Conservation (phyloP, 2,329 filamentous ascomycete species). For the Aspergillus floridensis region DNA sequence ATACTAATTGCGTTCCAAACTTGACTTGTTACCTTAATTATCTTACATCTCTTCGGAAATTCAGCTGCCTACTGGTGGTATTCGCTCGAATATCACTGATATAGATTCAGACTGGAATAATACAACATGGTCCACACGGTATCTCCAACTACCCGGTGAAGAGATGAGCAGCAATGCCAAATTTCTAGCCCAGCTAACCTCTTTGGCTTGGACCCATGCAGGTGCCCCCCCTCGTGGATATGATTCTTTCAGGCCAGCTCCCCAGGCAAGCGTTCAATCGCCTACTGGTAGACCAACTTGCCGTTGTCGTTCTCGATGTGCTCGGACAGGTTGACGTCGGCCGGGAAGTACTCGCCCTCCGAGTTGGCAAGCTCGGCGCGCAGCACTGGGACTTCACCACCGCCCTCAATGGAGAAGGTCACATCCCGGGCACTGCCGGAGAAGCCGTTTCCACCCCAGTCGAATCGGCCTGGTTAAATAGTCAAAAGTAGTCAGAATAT, state of each 20-base stretch:
- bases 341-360: not conserved
- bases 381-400: conserved; percentile 15
- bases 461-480: conserved; percentile 11
- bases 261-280: not conserved
- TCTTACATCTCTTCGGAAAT: not conserved
- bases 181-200: not conserved
- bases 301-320: conserved; percentile 13
- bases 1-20: not conserved
- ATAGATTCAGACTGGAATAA: not conserved
- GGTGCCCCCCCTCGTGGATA: not conserved
- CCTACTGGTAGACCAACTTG: conserved; percentile 3
- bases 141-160: not conserved
- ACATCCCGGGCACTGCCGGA: conserved; percentile 11
- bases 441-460: conserved; percentile 17
- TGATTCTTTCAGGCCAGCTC: not conserved
- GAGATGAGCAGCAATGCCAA: not conserved
- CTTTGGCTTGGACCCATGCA: not conserved
- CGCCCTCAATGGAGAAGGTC: conserved; percentile 16
- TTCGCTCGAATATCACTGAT: not conserved
- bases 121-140: not conserved
- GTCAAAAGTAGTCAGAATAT: not conserved
- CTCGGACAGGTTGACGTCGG: conserved; percentile 18
- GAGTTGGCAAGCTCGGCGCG: conserved; percentile 8
- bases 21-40: not conserved
- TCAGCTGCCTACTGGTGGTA: not conserved